Evolutionary conservation across 2,329 filamentous ascomycete genomes (phyloP).

Genomic region (Monosporascus cannonballus): DNA sequence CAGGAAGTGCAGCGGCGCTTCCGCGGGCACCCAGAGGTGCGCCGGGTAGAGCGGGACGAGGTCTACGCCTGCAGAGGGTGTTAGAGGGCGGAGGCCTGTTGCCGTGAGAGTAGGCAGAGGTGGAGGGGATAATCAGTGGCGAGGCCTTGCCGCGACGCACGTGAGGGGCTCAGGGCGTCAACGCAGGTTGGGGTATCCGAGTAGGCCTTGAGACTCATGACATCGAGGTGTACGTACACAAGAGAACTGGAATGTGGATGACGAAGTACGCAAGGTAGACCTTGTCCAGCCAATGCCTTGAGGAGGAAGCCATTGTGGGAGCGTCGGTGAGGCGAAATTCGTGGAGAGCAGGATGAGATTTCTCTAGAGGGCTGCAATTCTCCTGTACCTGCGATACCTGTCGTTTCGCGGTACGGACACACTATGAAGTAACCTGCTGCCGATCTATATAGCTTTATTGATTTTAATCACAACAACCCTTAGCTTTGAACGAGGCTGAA

Average conservation of each 20-base stretch:
- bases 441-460: too few species aligned
- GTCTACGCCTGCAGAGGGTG: slow-evolving; percentile 39
- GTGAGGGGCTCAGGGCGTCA: too few species aligned
- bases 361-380: too few species aligned
- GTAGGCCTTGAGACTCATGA: background rate
- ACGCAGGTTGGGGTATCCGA: background rate
- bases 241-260: slow-evolving; percentile 26
- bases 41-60: slow-evolving; percentile 47
- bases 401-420: too few species aligned
- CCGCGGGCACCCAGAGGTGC: slow-evolving; percentile 34
- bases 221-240: slow-evolving; percentile 19
- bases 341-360: too few species aligned
- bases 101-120: background rate
- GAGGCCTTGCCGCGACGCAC: too few species aligned
- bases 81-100: background rate
- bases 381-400: too few species aligned
- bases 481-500: too few species aligned
- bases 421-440: too few species aligned
- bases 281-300: slow-evolving; percentile 19
- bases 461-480: too few species aligned
- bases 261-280: slow-evolving; percentile 27
- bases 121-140: too few species aligned
- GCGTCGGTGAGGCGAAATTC: too few species aligned
- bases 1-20: slow-evolving; percentile 42
- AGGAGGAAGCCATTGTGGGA: slow-evolving; percentile 12